These are phyloP conservation scores for Xylaria polymorpha DNA, from an alignment of 2,329 filamentous ascomycete species.

Conservation along the genomic window DNA sequence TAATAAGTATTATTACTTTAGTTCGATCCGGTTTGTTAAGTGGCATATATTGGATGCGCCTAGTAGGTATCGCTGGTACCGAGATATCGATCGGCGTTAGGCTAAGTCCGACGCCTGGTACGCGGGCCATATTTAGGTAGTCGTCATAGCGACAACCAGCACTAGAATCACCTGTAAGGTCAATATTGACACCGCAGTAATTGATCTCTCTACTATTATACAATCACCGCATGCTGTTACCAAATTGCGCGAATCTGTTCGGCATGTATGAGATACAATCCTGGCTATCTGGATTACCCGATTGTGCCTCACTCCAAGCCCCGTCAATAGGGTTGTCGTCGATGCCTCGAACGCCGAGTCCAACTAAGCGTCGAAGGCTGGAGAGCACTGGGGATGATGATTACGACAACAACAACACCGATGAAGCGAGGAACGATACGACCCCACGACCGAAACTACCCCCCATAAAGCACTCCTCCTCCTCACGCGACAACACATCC, in stretches of 20 bases:
- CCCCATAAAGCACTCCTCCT: too few relatives aligned
- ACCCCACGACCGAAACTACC: neutral
- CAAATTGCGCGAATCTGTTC: neutral
- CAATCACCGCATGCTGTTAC: neutral
- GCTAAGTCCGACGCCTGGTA: too few relatives aligned
- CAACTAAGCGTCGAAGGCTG: neutral
- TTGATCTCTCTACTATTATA: neutral
- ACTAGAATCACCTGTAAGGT: too few relatives aligned
- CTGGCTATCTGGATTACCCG: neutral
- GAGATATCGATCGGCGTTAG: too few relatives aligned
- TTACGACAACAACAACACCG: neutral
- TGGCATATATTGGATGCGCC: too few relatives aligned
- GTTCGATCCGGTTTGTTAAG: too few relatives aligned
- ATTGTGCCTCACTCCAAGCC: neutral
- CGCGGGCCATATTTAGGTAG: too few relatives aligned
- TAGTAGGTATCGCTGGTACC: too few relatives aligned
- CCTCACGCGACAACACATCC: neutral
- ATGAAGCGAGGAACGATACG: neutral
- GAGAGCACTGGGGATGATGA: neutral
- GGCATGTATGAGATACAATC: neutral
- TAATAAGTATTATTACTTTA: too few relatives aligned
- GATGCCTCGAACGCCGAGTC: conserved; percentile 8
- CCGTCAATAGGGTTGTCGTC: neutral
- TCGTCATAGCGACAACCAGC: too few relatives aligned
- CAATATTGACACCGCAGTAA: neutral